Conservation (phyloP, 805 yeast species). For the Hanseniaspora singularis region DNA sequence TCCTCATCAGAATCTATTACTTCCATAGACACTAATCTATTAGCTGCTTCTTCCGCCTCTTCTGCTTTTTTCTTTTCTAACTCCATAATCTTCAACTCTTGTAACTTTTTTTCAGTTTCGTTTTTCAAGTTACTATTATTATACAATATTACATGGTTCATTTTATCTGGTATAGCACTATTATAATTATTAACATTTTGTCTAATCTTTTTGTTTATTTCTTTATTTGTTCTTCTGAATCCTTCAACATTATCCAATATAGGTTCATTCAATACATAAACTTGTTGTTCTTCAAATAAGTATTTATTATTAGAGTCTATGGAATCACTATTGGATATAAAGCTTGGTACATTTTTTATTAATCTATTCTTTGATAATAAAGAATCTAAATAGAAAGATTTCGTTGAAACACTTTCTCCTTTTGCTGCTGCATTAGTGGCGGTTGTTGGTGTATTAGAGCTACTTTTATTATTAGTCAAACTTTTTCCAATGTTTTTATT, state of each 20-base stretch:
- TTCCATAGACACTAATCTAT: background rate
- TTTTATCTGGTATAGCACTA: background rate
- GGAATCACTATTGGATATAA: background rate
- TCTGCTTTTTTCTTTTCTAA: background rate
- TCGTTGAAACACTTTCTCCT: background rate
- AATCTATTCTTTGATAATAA: constrained; percentile 3
- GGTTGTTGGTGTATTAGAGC: background rate
- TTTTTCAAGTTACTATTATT: constrained; percentile 12
- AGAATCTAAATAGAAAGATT: constrained; percentile 8
- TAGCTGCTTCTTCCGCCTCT: background rate
- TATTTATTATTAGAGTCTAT: constrained; percentile 1
- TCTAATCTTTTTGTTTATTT: background rate
- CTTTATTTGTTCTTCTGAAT: constrained; percentile 9
- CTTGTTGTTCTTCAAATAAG: background rate
- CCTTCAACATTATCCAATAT: constrained; percentile 9
- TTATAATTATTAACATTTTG: constrained; percentile 3
- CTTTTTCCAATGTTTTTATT: background rate
- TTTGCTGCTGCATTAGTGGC: background rate
- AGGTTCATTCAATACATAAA: constrained; percentile 11
- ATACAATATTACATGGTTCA: constrained; percentile 3
- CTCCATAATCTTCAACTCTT: constrained; percentile 7
- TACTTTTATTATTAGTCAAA: background rate
- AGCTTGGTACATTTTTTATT: background rate
- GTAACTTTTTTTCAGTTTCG: constrained; percentile 10
- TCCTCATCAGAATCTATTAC: constrained; percentile 10